phyloP scores from a whole-genome alignment of 306 rosid species.

The Carpinus viminea region DNA sequence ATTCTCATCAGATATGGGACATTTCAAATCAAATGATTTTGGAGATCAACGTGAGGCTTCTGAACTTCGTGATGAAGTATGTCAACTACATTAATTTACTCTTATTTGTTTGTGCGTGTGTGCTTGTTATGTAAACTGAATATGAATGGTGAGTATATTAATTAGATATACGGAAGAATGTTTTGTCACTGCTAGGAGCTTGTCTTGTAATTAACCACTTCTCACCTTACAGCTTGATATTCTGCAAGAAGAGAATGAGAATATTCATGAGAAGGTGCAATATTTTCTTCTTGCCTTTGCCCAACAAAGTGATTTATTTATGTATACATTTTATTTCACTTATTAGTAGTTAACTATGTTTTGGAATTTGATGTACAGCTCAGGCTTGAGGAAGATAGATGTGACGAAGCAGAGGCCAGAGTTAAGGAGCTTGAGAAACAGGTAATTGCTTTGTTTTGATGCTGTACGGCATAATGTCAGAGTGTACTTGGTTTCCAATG shows the following conservation, averaged over 20 bases:
- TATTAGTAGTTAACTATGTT: slow-evolving; percentile 27
- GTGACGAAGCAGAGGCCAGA: slow-evolving; percentile 80
- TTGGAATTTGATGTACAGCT: slow-evolving; percentile 59
- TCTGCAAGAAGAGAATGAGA: slow-evolving; percentile 84
- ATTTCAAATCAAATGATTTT: slow-evolving; percentile 52
- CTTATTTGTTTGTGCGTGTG: not conserved
- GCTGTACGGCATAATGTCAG: not conserved
- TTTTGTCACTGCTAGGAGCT: slow-evolving; percentile 7
- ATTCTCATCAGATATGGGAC: slow-evolving; percentile 54
- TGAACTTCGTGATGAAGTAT: slow-evolving; percentile 83
- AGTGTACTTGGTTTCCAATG: slow-evolving; percentile 6
- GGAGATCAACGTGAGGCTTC: slow-evolving; percentile 71
- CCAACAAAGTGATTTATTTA: slow-evolving; percentile 8
- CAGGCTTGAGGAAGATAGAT: slow-evolving; percentile 78
- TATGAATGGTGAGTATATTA: not conserved
- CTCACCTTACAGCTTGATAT: slow-evolving; percentile 73
- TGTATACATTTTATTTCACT: not conserved
- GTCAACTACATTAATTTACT: slow-evolving; percentile 17
- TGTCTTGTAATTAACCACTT: slow-evolving; percentile 22
- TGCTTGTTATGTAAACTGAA: not conserved
- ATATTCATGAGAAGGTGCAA: slow-evolving; percentile 68
- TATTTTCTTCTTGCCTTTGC: slow-evolving; percentile 16
- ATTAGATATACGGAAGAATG: not conserved
- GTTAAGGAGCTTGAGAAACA: slow-evolving; percentile 92
- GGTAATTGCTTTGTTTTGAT: slow-evolving; percentile 47